Conservation (phyloP, 805 yeast genomes). For the Komagataella pseudopastoris region DNA sequence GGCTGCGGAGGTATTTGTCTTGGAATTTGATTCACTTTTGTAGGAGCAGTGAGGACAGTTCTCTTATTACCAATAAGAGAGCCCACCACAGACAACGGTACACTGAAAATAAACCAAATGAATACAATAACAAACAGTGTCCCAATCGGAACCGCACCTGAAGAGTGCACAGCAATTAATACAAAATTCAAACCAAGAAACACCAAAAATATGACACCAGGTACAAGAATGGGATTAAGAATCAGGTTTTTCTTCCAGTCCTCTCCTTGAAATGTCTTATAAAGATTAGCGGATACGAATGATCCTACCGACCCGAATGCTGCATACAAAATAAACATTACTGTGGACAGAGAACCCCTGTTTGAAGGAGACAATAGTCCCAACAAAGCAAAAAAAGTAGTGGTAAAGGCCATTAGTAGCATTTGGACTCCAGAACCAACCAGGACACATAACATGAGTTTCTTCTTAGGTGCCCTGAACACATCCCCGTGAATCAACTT, state of each 20-base stretch:
- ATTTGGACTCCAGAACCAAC: conserved; percentile 86
- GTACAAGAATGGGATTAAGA: conserved; percentile 74
- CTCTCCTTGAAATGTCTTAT: conserved; percentile 85
- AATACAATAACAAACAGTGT: conserved; percentile 70
- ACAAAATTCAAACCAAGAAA: conserved; percentile 72
- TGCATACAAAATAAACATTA: conserved; percentile 75
- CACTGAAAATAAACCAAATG: conserved; percentile 77
- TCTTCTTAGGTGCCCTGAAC: conserved; percentile 3
- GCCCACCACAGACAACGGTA: conserved; percentile 79
- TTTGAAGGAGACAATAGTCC: conserved; percentile 91
- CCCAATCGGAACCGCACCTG: conserved; percentile 92
- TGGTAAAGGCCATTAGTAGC: conserved; percentile 58
- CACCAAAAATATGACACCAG: conserved; percentile 54
- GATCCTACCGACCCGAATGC: conserved; percentile 76
- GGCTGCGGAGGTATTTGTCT: conserved; percentile 93
- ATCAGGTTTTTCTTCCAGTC: conserved; percentile 80
- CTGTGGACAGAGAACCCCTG: conserved; percentile 86
- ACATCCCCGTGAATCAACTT: conserved; percentile 69
- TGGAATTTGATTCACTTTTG: conserved; percentile 88
- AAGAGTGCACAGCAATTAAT: conserved; percentile 62
- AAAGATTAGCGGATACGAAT: conserved; percentile 71
- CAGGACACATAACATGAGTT: conserved; percentile 57
- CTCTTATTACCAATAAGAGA: conserved; percentile 67
- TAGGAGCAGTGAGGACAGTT: conserved; percentile 34
- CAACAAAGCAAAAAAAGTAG: conserved; percentile 70